These are phyloP conservation scores for Linaria vulgaris DNA, from an alignment of 257 asterid species.

Conservation along the genomic window DNA sequence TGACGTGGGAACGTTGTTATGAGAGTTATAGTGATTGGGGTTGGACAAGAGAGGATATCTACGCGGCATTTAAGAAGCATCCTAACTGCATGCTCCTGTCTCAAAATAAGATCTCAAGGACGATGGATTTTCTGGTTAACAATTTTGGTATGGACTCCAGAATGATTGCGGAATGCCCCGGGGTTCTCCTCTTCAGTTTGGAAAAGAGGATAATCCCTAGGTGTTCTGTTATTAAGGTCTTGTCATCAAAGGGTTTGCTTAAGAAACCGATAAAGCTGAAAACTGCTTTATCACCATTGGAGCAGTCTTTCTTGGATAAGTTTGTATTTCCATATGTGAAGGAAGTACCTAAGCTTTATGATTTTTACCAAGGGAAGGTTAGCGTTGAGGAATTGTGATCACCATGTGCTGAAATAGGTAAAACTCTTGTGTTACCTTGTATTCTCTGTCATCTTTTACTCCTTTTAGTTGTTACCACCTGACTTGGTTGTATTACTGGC, in stretches of 20 bases:
- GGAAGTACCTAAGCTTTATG: constrained; percentile 25
- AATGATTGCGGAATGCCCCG: neutral
- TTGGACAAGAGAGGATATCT: constrained; percentile 22
- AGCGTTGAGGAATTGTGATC: constrained; percentile 13
- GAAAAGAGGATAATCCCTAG: constrained; percentile 31
- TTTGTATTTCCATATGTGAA: constrained; percentile 23
- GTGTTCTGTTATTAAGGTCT: constrained; percentile 14
- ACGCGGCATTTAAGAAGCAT: constrained; percentile 11
- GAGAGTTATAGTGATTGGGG: constrained; percentile 25
- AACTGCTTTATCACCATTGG: neutral
- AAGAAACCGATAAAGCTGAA: neutral
- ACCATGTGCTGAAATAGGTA: neutral
- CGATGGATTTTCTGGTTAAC: constrained; percentile 19
- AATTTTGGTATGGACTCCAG: constrained; percentile 19
- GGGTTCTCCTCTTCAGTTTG: constrained; percentile 8
- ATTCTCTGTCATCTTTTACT: too few relatives aligned
- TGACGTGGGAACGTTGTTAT: constrained; percentile 4
- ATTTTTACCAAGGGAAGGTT: constrained; percentile 27
- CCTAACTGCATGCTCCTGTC: constrained; percentile 25
- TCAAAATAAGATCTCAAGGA: constrained; percentile 2
- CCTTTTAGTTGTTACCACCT: too few relatives aligned
- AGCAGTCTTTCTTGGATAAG: constrained; percentile 21
- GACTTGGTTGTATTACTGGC: too few relatives aligned
- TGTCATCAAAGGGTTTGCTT: constrained; percentile 15
- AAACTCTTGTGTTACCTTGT: too few relatives aligned